These are phyloP conservation scores for Fistulifera pelliculosa DNA, from an alignment of 108 stramenopile genomes.

Conservation along the genomic window DNA sequence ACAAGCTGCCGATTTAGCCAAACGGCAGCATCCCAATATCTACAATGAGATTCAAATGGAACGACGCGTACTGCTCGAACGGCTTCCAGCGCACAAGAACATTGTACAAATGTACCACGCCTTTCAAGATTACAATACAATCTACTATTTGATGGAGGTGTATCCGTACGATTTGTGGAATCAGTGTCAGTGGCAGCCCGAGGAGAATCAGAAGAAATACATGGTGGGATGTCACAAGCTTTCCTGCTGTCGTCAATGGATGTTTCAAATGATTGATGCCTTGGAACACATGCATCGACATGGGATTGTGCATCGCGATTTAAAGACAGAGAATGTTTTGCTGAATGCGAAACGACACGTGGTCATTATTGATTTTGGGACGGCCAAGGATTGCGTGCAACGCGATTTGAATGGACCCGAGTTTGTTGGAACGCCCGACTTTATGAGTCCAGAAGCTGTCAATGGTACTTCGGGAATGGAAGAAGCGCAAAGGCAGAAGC, in stretches of 20 bases:
- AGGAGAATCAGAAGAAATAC: conserved; percentile 8
- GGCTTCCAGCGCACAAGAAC: conserved; percentile 34
- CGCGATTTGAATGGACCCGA: conserved; percentile 96
- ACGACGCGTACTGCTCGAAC: conserved; percentile 69
- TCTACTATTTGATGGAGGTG: conserved; percentile 87
- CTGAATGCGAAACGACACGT: conserved; percentile 63
- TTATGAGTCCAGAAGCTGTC: conserved; percentile 94
- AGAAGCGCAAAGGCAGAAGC: conserved; percentile 9
- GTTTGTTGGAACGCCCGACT: conserved; percentile 99
- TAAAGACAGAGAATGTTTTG: conserved; percentile 95
- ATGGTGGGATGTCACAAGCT: conserved; percentile 67
- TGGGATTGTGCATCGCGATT: conserved; percentile 94
- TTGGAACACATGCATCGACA: conserved; percentile 82
- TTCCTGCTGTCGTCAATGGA: conserved; percentile 67
- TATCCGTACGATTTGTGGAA: conserved; percentile 90
- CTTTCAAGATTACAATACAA: conserved; percentile 75
- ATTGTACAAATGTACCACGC: conserved; percentile 74
- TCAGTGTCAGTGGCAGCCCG: conserved; percentile 25
- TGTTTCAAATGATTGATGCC: conserved; percentile 78
- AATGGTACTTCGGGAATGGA: conserved; percentile 41
- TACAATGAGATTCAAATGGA: conserved; percentile 98
- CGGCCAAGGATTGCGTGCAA: conserved; percentile 89
- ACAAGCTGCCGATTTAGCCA: conserved; percentile 72
- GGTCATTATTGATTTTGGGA: conserved; percentile 95
- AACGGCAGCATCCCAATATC: conserved; percentile 88